phyloP scores from a whole-genome alignment of 164 flowering plant genomes.

The Nelumbo lutea region DNA sequence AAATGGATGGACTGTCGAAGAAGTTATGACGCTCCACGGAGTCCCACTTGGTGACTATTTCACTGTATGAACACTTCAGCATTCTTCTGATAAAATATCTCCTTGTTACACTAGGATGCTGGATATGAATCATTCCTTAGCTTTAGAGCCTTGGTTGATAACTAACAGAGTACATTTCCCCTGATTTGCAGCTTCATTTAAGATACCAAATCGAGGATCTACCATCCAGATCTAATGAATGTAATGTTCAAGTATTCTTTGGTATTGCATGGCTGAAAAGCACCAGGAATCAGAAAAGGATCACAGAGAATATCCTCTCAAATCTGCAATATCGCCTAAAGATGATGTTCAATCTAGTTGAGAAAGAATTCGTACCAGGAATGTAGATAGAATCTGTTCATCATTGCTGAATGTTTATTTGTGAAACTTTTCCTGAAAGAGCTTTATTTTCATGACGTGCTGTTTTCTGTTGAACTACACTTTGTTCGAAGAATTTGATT shows the following conservation, averaged over 20 bases:
- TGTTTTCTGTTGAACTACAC: neutral
- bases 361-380: constrained; percentile 47
- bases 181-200: constrained; percentile 69
- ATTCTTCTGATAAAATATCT: neutral
- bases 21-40: constrained; percentile 82
- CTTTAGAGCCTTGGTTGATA: neutral
- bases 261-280: constrained; percentile 88
- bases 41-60: constrained; percentile 87
- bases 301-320: constrained; percentile 53
- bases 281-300: constrained; percentile 73
- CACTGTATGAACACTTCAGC: constrained; percentile 42
- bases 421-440: neutral
- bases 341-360: constrained; percentile 45
- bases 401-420: neutral
- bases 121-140: neutral
- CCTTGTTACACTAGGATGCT: neutral
- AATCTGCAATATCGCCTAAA: constrained; percentile 68
- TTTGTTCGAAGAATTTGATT: neutral
- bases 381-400: neutral
- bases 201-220: constrained; percentile 75
- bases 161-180: neutral
- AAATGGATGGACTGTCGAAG: constrained; percentile 84
- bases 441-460: neutral
- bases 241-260: constrained; percentile 51
- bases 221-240: constrained; percentile 48